A percentile compares a stretch with the other conserved stretches of the same genome.
phyloP scores from a whole-genome alignment of 306 rosid species.

The Quercus aquifolioides region DNA sequence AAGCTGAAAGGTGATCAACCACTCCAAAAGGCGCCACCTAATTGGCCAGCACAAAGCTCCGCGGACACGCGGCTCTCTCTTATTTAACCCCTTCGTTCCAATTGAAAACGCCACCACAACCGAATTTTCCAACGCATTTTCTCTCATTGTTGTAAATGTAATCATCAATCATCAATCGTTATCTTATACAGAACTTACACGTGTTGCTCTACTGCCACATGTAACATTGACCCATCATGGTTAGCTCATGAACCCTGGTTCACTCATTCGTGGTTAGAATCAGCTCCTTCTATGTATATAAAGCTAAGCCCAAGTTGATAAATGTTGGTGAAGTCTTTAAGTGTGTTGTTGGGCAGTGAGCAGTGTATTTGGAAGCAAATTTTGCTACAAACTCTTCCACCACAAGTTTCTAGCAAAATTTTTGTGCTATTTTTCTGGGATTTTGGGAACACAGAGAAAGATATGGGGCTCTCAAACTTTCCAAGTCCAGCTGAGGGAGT shows the following conservation, averaged over 20 bases:
- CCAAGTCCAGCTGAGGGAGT: conserved; percentile 55
- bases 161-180: neutral
- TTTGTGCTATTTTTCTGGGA: neutral
- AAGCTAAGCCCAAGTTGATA: neutral
- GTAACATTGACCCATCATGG: conserved; percentile 19
- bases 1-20: conserved; percentile 1
- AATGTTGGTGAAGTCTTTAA: neutral
- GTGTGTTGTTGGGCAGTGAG: neutral
- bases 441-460: neutral
- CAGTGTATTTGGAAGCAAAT: neutral
- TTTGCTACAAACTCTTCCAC: too few relatives aligned
- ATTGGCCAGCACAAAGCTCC: conserved; percentile 31
- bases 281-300: neutral
- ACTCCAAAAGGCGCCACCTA: conserved; percentile 32
- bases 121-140: neutral
- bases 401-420: too few relatives aligned
- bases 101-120: conserved; percentile 13
- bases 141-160: too few relatives aligned
- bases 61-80: conserved; percentile 40
- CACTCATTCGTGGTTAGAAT: conserved; percentile 16
- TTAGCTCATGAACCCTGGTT: conserved; percentile 27
- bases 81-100: conserved; percentile 16
- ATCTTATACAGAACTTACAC: conserved; percentile 27
- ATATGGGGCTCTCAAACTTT: conserved; percentile 77
- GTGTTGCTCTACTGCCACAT: conserved; percentile 36